Conservation (phyloP, 78 protist genomes). For the Pigoraptor vietnamica region DNA sequence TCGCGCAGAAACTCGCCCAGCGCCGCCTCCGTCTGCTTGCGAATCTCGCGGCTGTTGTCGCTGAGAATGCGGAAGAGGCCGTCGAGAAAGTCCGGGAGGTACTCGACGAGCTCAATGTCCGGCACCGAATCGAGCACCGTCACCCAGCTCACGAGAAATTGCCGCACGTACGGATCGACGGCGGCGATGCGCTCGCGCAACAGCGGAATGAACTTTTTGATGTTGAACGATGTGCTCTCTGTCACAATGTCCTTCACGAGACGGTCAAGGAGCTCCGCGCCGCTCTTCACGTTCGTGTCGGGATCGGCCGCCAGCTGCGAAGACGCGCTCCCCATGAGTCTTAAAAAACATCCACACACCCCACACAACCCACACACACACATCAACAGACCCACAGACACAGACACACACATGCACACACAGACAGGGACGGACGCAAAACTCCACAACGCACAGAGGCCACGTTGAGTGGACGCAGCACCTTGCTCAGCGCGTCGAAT, state of each 20-base stretch:
- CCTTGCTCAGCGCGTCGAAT: constrained; percentile 82
- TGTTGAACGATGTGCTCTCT: constrained; percentile 45
- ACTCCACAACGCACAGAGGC: neutral
- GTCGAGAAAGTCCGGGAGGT: constrained; percentile 78
- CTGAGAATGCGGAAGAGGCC: constrained; percentile 66
- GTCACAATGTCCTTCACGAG: constrained; percentile 86
- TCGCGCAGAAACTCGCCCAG: constrained; percentile 71
- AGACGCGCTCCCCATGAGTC: neutral
- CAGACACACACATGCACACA: neutral
- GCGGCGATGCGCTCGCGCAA: constrained; percentile 44
- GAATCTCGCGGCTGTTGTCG: constrained; percentile 19
- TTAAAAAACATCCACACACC: neutral
- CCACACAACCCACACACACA: too few species aligned
- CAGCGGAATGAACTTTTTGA: constrained; percentile 70
- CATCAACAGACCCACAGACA: neutral
- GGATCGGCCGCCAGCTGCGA: constrained; percentile 74
- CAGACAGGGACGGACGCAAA: neutral
- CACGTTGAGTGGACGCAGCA: neutral
- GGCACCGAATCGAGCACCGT: constrained; percentile 7
- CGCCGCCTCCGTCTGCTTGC: constrained; percentile 55
- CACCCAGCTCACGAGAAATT: constrained; percentile 44
- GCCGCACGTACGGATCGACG: constrained; percentile 50
- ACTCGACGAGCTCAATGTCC: constrained; percentile 16
- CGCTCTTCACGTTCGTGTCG: constrained; percentile 79
- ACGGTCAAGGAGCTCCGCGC: constrained; percentile 82